A percentile compares a stretch with the other conserved stretches of the same genome.
Conservation (phyloP, 495 filamentous ascomycete species). For the Penicillium parvum region DNA sequence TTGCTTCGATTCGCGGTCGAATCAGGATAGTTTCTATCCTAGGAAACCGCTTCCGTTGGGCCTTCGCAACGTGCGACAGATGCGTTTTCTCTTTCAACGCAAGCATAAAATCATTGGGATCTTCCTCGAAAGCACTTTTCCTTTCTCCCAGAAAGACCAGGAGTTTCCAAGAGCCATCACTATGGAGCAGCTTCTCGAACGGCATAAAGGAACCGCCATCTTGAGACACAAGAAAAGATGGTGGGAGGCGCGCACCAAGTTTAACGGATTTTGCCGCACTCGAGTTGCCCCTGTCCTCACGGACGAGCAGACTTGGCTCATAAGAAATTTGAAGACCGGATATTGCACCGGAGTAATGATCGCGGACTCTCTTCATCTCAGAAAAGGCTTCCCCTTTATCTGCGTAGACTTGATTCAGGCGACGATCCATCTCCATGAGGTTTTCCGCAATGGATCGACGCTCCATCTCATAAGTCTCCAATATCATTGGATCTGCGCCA, state of each 20-base stretch:
- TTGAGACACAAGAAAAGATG: slow-evolving; percentile 51
- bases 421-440: slow-evolving; percentile 12
- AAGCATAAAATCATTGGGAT: background rate
- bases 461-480: slow-evolving; percentile 32
- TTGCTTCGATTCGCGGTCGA: too few species aligned
- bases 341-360: slow-evolving; percentile 16
- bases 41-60: too few species aligned
- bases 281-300: slow-evolving; percentile 6
- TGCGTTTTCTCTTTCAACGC: slow-evolving; percentile 2
- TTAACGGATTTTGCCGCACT: slow-evolving; percentile 37
- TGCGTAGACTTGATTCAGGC: slow-evolving; percentile 15
- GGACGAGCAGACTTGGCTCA: slow-evolving; percentile 10
- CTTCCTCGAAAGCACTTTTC: background rate
- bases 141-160: slow-evolving; percentile 56
- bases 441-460: slow-evolving; percentile 26
- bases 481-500: slow-evolving; percentile 19
- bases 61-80: too few species aligned
- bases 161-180: slow-evolving; percentile 56
- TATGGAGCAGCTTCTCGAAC: slow-evolving; percentile 46
- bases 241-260: slow-evolving; percentile 58
- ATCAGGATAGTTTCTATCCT: too few species aligned
- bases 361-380: slow-evolving; percentile 7
- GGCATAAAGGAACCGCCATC: slow-evolving; percentile 55
- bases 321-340: slow-evolving; percentile 21
- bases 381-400: background rate